phyloP scores from a whole-genome alignment of 257 asterid genomes.

The Solanum pimpinellifolium region DNA sequence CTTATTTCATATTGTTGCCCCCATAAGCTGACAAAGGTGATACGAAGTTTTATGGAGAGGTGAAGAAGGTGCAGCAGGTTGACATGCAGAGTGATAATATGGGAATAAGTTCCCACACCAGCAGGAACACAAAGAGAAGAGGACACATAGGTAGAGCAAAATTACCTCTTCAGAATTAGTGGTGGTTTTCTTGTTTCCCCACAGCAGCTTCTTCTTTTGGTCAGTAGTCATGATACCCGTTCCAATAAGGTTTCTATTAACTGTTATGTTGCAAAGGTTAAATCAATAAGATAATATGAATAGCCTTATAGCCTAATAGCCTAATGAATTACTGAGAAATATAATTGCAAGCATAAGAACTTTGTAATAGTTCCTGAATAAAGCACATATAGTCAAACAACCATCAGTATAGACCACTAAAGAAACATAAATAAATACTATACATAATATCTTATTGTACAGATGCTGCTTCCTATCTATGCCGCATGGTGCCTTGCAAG shows the following conservation, averaged over 20 bases:
- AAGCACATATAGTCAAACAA: background rate
- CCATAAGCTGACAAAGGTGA: background rate
- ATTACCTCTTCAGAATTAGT: constrained; percentile 70
- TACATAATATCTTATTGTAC: background rate
- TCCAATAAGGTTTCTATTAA: constrained; percentile 79
- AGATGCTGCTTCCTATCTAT: background rate
- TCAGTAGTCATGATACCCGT: constrained; percentile 92
- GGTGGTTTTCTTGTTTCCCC: constrained; percentile 89
- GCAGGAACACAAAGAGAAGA: background rate
- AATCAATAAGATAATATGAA: background rate
- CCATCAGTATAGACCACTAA: background rate
- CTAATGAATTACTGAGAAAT: background rate
- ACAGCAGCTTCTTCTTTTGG: constrained; percentile 96
- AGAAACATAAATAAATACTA: background rate
- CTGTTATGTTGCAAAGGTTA: constrained; percentile 24
- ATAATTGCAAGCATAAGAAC: background rate
- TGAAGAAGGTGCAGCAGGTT: background rate
- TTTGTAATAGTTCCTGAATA: background rate
- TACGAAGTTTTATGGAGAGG: background rate
- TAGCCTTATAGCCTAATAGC: too few species aligned
- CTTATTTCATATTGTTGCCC: background rate
- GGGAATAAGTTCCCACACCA: background rate
- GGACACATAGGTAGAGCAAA: background rate
- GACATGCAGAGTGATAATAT: background rate
- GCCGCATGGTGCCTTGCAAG: background rate